These are phyloP conservation scores for Aspergillus alliaceus DNA, from an alignment of 2,329 filamentous ascomycete species.

Conservation along the genomic window DNA sequence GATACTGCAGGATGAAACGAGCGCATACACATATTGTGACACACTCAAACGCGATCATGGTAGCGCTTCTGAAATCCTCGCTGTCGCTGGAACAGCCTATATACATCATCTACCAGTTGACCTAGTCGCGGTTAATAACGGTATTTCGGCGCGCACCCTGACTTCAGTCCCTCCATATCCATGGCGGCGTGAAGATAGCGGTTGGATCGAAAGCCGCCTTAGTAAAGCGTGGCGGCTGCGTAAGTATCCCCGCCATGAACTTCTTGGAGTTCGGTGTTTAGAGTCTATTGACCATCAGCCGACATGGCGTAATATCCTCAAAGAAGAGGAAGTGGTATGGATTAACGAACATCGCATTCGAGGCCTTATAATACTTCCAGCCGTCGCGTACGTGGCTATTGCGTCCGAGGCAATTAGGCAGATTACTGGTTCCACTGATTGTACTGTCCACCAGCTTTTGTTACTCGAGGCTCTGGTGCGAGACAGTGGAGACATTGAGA, in stretches of 20 bases:
- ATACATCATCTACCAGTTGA: background rate
- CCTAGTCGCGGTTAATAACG: background rate
- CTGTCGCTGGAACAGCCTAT: slow-evolving; percentile 1
- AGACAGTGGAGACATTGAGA: background rate
- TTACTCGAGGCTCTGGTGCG: background rate
- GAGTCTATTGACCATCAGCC: slow-evolving; percentile 26
- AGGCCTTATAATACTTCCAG: slow-evolving; percentile 7
- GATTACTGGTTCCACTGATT: slow-evolving; percentile 1
- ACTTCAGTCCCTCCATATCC: slow-evolving; percentile 42
- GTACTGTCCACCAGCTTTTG: background rate
- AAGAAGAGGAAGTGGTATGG: slow-evolving; percentile 13
- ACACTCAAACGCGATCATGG: background rate
- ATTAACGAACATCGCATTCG: slow-evolving; percentile 10
- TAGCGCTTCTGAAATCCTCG: background rate
- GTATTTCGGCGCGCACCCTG: background rate
- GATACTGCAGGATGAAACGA: background rate
- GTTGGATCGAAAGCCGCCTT: slow-evolving; percentile 31
- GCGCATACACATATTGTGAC: background rate
- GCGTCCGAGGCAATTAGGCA: slow-evolving; percentile 8
- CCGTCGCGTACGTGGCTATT: slow-evolving; percentile 11
- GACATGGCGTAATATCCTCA: slow-evolving; percentile 49
- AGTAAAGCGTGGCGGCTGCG: slow-evolving; percentile 26
- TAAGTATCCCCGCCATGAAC: slow-evolving; percentile 20
- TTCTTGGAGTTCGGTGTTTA: slow-evolving; percentile 21
- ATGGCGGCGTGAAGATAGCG: slow-evolving; percentile 40